Evolutionary conservation across 2,329 filamentous ascomycete genomes (phyloP), one percentile per base, ranked within the genome.

Genomic region (Sporothrix euskadiensis): DNA sequence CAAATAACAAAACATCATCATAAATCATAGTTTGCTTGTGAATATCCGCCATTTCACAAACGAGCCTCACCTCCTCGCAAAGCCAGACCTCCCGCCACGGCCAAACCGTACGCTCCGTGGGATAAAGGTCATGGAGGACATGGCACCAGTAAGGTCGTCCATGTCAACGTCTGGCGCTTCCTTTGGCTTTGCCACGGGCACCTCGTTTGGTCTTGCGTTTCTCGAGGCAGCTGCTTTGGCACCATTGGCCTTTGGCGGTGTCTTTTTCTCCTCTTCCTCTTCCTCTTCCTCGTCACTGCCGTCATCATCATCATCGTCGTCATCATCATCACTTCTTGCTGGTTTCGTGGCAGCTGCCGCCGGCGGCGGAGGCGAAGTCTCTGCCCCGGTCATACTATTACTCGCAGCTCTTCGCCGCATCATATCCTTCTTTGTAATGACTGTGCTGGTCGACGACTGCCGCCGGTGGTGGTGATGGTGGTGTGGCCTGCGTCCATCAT

Each of bases 111-210:
- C 83, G 77, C 88, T 91, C 26, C 85, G 84, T 22, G 92, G 92
- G 6, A 94, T 85, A 78, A 94, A 93, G 71, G 88, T 88, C 74
- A 94, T 82, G 3, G 90, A 84, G 0, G 91, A 92, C 90, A 94
- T 92, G 73, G 90, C 88, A 8, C 86, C 86, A 1, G 88, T 83
- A 4, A 94, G 83, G 71, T 87, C 86, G 61, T 90, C 88, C 86
- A 85, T 83, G 74, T 88, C 86, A 3, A 79, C 80, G 14, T 76
- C 77, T 47, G 70, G 69, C 1, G 26, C 44, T 41, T 39, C 72
- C 14, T 52, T 47, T 10, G 35, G 14, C 30, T 4, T 3, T 7
- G n/a, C n/a, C 22, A 47, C 30, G 22, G 61, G n/a, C 3, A n/a
- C 61, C 4, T 41, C 39, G 44, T 65, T 22, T 3, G 35, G n/a